Evolutionary conservation across 371 early-diverging fungal genomes (phyloP).

Genomic region (Actinomucor elegans): DNA sequence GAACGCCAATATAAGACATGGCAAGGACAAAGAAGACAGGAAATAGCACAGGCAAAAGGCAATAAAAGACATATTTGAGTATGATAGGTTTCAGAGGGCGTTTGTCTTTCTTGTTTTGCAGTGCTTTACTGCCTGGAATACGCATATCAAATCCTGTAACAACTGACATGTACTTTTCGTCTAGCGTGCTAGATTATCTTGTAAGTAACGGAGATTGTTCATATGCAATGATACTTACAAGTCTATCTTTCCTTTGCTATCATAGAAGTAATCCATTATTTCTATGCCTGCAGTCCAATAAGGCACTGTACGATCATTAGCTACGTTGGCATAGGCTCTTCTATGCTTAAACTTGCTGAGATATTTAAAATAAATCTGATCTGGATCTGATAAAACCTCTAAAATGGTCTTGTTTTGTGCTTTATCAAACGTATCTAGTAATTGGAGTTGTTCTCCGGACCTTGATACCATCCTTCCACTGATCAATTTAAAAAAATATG

Average conservation of each 20-base stretch:
- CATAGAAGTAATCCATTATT: constrained; percentile 48
- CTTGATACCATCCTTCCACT: constrained; percentile 52
- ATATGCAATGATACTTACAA: constrained; percentile 20
- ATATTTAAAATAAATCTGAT: constrained; percentile 12
- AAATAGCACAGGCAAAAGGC: constrained; percentile 1
- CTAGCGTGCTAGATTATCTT: constrained; percentile 14
- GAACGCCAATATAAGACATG: constrained; percentile 18
- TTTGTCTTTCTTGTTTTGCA: not conserved
- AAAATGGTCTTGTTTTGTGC: constrained; percentile 44
- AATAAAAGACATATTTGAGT: not conserved
- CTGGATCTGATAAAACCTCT: constrained; percentile 64
- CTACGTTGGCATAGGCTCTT: constrained; percentile 65
- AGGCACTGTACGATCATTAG: constrained; percentile 70
- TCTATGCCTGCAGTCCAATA: constrained; percentile 69
- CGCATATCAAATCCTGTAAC: constrained; percentile 15
- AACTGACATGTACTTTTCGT: constrained; percentile 15
- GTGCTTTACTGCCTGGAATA: not conserved
- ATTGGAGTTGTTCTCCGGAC: constrained; percentile 62
- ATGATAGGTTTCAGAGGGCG: not conserved
- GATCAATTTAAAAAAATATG: constrained; percentile 51
- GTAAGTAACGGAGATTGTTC: no score
- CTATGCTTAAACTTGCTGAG: constrained; percentile 52
- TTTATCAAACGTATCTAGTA: constrained; percentile 43
- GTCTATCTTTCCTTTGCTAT: constrained; percentile 43
- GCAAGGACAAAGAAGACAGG: constrained; percentile 20